A percentile compares a stretch with the other conserved stretches of the same genome.
phyloP scores from a whole-genome alignment of 257 asterid species.

The Galeopsis tetrahit region DNA sequence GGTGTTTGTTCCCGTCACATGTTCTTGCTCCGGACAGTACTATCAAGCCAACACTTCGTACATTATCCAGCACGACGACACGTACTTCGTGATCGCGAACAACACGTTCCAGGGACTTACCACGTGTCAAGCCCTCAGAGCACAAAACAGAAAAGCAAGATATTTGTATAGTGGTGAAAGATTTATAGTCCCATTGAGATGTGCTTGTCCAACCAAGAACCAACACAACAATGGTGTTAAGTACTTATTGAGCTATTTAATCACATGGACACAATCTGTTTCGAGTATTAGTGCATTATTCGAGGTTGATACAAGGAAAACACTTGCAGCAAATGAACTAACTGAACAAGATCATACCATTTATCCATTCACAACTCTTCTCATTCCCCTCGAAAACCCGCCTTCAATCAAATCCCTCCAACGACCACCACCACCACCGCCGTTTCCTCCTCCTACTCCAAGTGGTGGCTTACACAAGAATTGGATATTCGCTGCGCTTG shows the following conservation, averaged over 20 bases:
- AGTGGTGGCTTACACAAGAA: conserved; percentile 52
- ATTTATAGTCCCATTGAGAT: conserved; percentile 73
- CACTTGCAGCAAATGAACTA: conserved; percentile 64
- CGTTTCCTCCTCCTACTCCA: conserved; percentile 28
- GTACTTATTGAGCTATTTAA: conserved; percentile 61
- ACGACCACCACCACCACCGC: conserved; percentile 46
- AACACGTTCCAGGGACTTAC: conserved; percentile 61
- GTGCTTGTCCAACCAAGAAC: conserved; percentile 81
- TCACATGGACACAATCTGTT: conserved; percentile 47
- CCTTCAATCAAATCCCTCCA: conserved; percentile 53
- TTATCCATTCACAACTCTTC: conserved; percentile 69
- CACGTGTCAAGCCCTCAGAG: conserved; percentile 66
- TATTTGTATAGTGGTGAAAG: conserved; percentile 38
- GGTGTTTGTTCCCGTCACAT: conserved; percentile 72
- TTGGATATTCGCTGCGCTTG: conserved; percentile 66
- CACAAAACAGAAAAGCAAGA: conserved; percentile 39
- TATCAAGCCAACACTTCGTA: conserved; percentile 66
- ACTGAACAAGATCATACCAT: conserved; percentile 38
- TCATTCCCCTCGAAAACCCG: conserved; percentile 68
- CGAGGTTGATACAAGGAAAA: conserved; percentile 38
- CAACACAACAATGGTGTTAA: conserved; percentile 58
- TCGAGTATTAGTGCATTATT: conserved; percentile 43
- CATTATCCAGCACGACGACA: conserved; percentile 27
- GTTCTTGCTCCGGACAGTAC: conserved; percentile 72
- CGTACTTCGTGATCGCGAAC: conserved; percentile 44